Evolutionary conservation across 805 yeast genomes (phyloP).

Genomic region (Nakazawaea ernobii): DNA sequence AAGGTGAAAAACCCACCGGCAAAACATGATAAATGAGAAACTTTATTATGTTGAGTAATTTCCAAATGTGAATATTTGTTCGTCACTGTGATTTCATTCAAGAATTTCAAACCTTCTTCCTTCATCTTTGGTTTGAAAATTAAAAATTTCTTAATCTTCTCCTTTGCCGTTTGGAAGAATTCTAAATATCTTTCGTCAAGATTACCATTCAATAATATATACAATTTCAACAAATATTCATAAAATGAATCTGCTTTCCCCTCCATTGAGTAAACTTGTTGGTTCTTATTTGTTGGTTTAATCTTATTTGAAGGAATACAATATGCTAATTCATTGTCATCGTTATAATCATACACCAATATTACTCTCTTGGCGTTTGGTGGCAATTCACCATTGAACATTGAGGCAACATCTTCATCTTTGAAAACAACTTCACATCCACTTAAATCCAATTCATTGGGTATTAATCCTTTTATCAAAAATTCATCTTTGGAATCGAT

Average conservation of each 20-base stretch:
- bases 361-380: not conserved
- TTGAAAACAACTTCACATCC: constrained; percentile 32
- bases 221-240: constrained; percentile 44
- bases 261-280: constrained; percentile 8
- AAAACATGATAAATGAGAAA: constrained; percentile 45
- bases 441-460: constrained; percentile 41
- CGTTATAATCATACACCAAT: constrained; percentile 6
- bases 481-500: constrained; percentile 25
- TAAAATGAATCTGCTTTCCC: constrained; percentile 35
- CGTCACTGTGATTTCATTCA: constrained; percentile 19
- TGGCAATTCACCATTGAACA: not conserved
- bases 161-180: constrained; percentile 27
- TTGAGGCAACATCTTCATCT: not conserved
- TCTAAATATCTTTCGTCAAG: constrained; percentile 28
- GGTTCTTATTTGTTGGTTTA: not conserved
- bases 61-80: constrained; percentile 13
- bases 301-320: constrained; percentile 3
- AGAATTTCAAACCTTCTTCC: constrained; percentile 18
- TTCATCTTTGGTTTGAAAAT: constrained; percentile 41
- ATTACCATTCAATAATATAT: constrained; percentile 34
- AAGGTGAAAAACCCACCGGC: constrained; percentile 50
- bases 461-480: constrained; percentile 36
- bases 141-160: constrained; percentile 34
- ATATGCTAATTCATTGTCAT: constrained; percentile 10
- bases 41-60: constrained; percentile 19